Conservation (phyloP, 352 stramenopile genomes). For the Pythium biforme region DNA sequence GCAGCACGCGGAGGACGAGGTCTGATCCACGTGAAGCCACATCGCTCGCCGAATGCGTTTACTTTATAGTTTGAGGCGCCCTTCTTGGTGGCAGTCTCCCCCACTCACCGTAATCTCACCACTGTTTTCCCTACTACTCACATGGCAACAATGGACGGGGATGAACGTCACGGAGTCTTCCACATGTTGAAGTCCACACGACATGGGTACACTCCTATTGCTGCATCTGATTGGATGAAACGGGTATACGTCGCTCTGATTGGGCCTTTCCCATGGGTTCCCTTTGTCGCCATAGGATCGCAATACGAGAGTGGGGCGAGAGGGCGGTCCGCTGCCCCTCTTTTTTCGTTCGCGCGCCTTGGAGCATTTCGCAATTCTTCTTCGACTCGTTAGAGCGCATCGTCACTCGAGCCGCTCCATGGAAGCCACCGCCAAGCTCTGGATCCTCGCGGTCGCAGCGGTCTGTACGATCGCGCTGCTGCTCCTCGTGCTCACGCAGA, state of each 20-base stretch:
- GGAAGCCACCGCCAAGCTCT: constrained; percentile 1
- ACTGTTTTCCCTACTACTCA: no score
- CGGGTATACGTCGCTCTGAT: neutral
- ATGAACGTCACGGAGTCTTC: no score
- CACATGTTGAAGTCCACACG: neutral
- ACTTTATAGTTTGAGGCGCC: no score
- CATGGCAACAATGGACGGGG: no score
- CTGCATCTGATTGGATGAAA: neutral
- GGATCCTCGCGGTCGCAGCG: constrained; percentile 1
- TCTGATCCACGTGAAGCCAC: no score
- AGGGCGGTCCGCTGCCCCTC: neutral
- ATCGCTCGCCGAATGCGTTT: no score
- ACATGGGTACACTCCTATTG: constrained; percentile 1
- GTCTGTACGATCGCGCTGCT: neutral
- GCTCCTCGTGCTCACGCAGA: neutral
- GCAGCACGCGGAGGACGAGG: neutral
- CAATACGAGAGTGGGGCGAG: neutral
- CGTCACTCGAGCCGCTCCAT: no score
- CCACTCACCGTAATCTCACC: no score
- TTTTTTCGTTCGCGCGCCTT: neutral
- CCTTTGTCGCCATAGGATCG: constrained; percentile 2
- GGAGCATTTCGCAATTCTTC: no score
- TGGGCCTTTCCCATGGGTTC: constrained; percentile 5
- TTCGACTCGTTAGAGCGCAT: no score
- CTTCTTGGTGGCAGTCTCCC: no score